phyloP scores from a whole-genome alignment of 2,329 filamentous ascomycete species.

The Ophiosphaerella herpotricha region DNA sequence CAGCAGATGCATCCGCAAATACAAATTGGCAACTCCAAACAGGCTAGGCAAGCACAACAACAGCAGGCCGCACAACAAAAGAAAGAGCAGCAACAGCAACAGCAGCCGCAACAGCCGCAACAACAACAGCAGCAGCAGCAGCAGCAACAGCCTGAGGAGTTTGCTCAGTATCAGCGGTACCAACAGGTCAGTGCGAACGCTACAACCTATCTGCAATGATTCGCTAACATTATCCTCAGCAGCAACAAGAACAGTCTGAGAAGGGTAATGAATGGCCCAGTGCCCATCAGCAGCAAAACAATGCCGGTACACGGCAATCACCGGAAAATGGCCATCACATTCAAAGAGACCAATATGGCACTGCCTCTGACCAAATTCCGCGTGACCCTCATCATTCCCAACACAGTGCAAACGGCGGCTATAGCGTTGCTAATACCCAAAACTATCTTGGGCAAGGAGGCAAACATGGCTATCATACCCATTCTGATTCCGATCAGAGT shows the following conservation, averaged over 20 bases:
- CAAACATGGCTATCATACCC: slow-evolving; percentile 30
- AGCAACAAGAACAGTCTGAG: slow-evolving; percentile 27
- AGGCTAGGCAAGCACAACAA: slow-evolving; percentile 68
- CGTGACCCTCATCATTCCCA: slow-evolving; percentile 41
- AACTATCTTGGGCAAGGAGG: slow-evolving; percentile 41
- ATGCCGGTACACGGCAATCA: slow-evolving; percentile 3
- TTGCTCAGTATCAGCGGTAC: slow-evolving; percentile 47
- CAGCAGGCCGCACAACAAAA: slow-evolving; percentile 47
- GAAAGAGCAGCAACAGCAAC: slow-evolving; percentile 48
- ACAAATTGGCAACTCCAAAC: slow-evolving; percentile 79
- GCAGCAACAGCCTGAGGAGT: slow-evolving; percentile 46
- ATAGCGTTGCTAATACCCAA: slow-evolving; percentile 45
- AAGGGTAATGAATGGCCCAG: slow-evolving; percentile 29
- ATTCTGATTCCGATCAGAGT: slow-evolving; percentile 36
- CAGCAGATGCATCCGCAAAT: slow-evolving; percentile 98
- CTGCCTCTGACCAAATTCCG: slow-evolving; percentile 25
- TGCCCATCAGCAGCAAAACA: slow-evolving; percentile 18
- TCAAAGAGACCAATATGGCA: slow-evolving; percentile 12
- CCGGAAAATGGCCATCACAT: slow-evolving; percentile 19
- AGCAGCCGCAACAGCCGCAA: slow-evolving; percentile 53
- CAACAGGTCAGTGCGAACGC: slow-evolving; percentile 31
- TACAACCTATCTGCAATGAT: not conserved
- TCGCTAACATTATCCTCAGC: slow-evolving; percentile 19
- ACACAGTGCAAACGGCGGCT: slow-evolving; percentile 34
- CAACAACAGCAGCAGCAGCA: slow-evolving; percentile 37